Percentiles rank a stretch among this genome's conserved stretches.
Evolutionary conservation across 1,139 yeast genomes (phyloP).

Genomic region (Zygosaccharomyces pseudobailii): DNA sequence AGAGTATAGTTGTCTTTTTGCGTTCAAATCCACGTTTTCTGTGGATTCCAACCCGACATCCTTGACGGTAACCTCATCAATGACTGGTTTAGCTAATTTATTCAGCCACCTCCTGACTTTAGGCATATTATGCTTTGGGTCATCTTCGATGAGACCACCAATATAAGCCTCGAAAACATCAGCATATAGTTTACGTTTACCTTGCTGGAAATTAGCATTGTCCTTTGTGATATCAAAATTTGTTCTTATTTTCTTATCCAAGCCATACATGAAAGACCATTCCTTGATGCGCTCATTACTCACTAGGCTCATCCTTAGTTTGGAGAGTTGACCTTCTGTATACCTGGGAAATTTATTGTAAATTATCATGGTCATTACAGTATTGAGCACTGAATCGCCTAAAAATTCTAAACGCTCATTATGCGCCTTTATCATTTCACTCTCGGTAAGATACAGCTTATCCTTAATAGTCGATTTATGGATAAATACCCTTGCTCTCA

Average conservation of each 20-base stretch:
- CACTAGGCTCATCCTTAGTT: conserved; percentile 64
- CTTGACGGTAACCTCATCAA: conserved; percentile 36
- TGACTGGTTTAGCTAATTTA: conserved; percentile 48
- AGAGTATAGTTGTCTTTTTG: conserved; percentile 70
- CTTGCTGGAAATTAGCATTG: conserved; percentile 32
- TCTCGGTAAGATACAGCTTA: conserved; percentile 50
- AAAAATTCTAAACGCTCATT: conserved; percentile 90
- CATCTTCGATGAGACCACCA: conserved; percentile 73
- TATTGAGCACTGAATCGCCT: conserved; percentile 86
- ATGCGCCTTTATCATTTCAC: conserved; percentile 58
- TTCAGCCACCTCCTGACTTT: conserved; percentile 59
- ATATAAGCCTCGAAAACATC: conserved; percentile 81
- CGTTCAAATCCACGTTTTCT: conserved; percentile 32
- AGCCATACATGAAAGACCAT: conserved; percentile 67
- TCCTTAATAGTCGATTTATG: conserved; percentile 72
- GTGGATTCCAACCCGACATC: conserved; percentile 23
- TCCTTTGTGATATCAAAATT: conserved; percentile 31
- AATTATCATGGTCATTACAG: conserved; percentile 63
- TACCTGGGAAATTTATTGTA: conserved; percentile 63
- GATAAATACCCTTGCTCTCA: conserved; percentile 69
- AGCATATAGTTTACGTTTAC: conserved; percentile 33
- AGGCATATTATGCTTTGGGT: conserved; percentile 40
- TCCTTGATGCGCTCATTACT: conserved; percentile 69
- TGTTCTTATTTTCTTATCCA: conserved; percentile 55
- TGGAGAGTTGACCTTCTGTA: conserved; percentile 78